Evolutionary conservation across 345 rosid species (phyloP).

Genomic region (Eucalyptus erythrocorys): DNA sequence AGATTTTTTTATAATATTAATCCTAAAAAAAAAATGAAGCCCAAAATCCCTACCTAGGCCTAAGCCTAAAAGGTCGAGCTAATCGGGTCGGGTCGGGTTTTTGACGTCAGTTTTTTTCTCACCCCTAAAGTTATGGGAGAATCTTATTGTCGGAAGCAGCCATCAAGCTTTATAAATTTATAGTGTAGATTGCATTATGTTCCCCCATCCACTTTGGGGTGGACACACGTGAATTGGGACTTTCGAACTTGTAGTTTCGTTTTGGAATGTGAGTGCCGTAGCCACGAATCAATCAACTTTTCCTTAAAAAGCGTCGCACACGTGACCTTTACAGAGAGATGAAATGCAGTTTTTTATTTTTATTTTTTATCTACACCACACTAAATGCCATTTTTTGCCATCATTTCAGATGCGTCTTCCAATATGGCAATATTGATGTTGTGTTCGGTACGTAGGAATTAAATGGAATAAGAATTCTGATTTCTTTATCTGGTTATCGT

Average conservation of each 20-base stretch:
- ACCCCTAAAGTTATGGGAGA: neutral
- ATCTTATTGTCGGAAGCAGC: neutral
- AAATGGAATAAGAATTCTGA: neutral
- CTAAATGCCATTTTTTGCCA: neutral
- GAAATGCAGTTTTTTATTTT: neutral
- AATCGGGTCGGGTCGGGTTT: accelerated
- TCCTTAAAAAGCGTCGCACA: neutral
- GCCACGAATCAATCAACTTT: neutral
- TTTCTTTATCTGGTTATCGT: neutral
- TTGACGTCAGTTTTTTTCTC: neutral
- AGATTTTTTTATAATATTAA: too few relatives aligned
- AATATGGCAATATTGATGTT: neutral
- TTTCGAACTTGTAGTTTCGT: neutral
- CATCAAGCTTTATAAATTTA: neutral
- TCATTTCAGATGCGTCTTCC: neutral
- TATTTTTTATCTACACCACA: neutral
- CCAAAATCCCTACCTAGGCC: neutral
- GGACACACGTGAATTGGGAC: neutral
- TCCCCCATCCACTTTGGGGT: neutral
- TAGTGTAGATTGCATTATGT: neutral
- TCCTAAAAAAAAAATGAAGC: neutral
- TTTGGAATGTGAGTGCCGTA: neutral
- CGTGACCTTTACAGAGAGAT: neutral
- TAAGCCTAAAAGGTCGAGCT: accelerated
- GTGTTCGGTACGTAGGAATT: neutral